Conservation (phyloP, 768 basidiomycete species). For the Holtermanniella nyarrowii region DNA sequence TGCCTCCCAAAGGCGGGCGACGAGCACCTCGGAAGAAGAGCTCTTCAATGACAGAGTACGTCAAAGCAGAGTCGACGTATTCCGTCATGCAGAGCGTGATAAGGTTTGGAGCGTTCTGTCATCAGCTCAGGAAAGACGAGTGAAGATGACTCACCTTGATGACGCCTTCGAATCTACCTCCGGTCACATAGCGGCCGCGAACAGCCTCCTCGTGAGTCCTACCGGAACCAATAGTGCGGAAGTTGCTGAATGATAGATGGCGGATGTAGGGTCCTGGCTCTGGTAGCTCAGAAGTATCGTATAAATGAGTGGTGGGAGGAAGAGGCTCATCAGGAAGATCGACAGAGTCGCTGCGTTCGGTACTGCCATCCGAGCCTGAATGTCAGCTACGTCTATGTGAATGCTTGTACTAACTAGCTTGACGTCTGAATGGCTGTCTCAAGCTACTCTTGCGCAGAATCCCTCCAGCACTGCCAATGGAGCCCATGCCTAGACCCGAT, state of each 20-base stretch:
- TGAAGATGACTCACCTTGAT: constrained; percentile 25
- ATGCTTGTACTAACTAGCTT: background rate
- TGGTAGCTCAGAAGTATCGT: constrained; percentile 51
- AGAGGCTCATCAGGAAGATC: background rate
- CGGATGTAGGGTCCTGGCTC: constrained; percentile 63
- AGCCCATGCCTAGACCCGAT: background rate
- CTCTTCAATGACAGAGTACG: constrained; percentile 73
- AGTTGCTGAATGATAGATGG: constrained; percentile 89
- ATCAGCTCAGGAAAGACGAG: constrained; percentile 6
- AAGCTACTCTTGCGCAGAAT: background rate
- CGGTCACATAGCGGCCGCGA: constrained; percentile 84
- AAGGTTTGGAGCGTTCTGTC: constrained; percentile 81
- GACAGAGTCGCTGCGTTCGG: background rate
- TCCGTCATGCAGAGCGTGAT: constrained; percentile 88
- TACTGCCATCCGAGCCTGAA: background rate
- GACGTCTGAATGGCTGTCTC: background rate
- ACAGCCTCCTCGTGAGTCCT: constrained; percentile 83
- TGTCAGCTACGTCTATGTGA: background rate
- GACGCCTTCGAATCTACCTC: constrained; percentile 55
- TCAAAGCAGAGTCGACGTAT: constrained; percentile 87
- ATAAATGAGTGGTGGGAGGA: background rate
- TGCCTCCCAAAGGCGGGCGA: constrained; percentile 11
- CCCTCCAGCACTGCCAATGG: background rate
- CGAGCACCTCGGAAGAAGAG: constrained; percentile 68
- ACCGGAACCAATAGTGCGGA: constrained; percentile 92